Evolutionary conservation across 2,329 filamentous ascomycete genomes (phyloP), one percentile per base, ranked within the genome.

Genomic region (Neopestalotiopsis rosae): DNA sequence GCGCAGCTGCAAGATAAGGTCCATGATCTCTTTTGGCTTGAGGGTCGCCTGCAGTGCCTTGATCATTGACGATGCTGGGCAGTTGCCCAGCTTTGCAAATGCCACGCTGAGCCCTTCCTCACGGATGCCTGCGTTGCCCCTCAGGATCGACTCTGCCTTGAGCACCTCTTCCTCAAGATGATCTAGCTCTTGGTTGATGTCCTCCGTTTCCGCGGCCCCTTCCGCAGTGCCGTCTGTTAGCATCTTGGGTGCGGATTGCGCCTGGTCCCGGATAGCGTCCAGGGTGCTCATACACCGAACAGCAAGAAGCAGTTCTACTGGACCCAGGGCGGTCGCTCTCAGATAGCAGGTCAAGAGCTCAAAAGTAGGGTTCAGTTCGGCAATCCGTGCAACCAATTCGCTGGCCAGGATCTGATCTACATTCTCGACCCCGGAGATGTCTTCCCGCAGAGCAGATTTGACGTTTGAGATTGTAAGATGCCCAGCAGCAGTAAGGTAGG

Each of bases 1-100:
- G 68, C 92, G 89, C 38, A 95, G 84, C 5, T 94, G 84, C 72
- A 92, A 88, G 73, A 95, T 91, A 66, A 95, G 85, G 45, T 90
- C 90, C 12, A 94, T 83, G 30, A 92, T 88, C 73, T 95, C 91
- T 71, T 91, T 87, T 2, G 89, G 90, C 62, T 87, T 86, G 69
- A 94, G 88, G 34, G 86, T 87, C 12, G 85, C 83, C 56, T 91
- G 89, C 59, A 95, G 85, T 3, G 88, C 88, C 66, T 87, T 85
- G 61, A 92, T 87, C 57, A 92, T 90, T 1, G 85, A 80, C 0
- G 84, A 75, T 4, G 86, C 81, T 4, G 92, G 89, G 72, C 92
- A 92, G 28, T 86, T 86, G 76, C 90, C 90, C 4, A 95, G 86
- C 76, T 92, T 92, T 64, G 88, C 87, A 62, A 95, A 89, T 0